Percentiles rank a stretch among this genome's conserved stretches.
Evolutionary conservation across 2,329 filamentous ascomycete species (phyloP).

Genomic region (Colletotrichum viniferum): DNA sequence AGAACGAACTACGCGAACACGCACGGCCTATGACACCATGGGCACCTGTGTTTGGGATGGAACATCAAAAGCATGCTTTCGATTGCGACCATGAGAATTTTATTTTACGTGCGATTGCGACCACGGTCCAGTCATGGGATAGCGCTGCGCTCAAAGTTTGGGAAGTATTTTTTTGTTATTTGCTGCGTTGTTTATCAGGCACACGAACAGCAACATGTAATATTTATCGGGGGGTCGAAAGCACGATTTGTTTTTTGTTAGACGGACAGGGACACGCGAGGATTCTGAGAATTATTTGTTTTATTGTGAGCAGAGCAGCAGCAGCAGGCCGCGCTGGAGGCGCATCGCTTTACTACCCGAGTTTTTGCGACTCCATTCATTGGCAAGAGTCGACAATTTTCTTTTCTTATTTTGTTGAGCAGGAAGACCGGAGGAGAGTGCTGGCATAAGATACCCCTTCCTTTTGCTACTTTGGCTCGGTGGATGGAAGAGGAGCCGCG

Average conservation of each 20-base stretch:
- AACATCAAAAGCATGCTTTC: constrained; percentile 19
- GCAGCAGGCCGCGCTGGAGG: neutral
- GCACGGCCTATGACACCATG: constrained; percentile 7
- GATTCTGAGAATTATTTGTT: neutral
- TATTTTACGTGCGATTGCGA: neutral
- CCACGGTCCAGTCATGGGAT: constrained; percentile 3
- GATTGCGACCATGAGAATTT: constrained; percentile 1
- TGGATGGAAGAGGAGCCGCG: neutral
- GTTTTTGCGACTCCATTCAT: neutral
- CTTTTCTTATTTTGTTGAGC: neutral
- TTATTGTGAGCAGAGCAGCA: neutral
- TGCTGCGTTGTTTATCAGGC: neutral
- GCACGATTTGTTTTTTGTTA: neutral
- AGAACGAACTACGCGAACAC: constrained; percentile 17
- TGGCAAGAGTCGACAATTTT: neutral
- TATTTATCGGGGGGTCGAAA: neutral
- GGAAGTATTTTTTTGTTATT: neutral
- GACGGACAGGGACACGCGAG: neutral
- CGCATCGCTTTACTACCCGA: neutral
- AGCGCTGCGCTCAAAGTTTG: neutral
- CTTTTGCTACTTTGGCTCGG: neutral
- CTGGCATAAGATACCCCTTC: constrained; percentile 9
- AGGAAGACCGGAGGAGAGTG: constrained; percentile 1
- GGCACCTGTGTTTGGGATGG: constrained; percentile 5
- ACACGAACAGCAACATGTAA: neutral